Conservation (phyloP, 768 basidiomycete species). For the Lanmaoa rubissima region DNA sequence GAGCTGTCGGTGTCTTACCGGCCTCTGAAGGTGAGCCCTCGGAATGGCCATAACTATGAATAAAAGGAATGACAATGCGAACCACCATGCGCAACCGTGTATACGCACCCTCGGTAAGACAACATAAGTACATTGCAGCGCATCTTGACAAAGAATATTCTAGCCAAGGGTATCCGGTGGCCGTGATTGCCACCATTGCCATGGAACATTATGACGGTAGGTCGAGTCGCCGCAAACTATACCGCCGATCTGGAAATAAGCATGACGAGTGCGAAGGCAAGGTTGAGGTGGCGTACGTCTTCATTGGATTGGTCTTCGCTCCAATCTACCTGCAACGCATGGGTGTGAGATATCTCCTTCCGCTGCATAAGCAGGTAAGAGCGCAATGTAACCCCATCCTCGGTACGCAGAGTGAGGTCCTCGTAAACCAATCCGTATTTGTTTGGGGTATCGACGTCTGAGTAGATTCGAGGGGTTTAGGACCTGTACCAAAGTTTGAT, state of each 20-base stretch:
- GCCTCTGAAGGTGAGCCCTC: slow-evolving; percentile 86
- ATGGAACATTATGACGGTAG: slow-evolving; percentile 92
- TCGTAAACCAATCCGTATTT: slow-evolving; percentile 74
- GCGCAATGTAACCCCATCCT: slow-evolving; percentile 68
- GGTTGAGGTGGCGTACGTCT: slow-evolving; percentile 42
- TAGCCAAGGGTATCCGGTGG: slow-evolving; percentile 86
- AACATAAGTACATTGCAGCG: slow-evolving; percentile 94
- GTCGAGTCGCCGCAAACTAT: slow-evolving; percentile 52
- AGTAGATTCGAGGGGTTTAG: not conserved
- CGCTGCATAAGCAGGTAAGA: slow-evolving; percentile 76
- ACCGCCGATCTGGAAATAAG: not conserved
- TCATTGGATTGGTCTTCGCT: slow-evolving; percentile 49
- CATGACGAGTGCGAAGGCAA: not conserved
- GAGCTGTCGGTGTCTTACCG: slow-evolving; percentile 42
- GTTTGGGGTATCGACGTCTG: slow-evolving; percentile 70
- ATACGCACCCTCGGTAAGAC: slow-evolving; percentile 82
- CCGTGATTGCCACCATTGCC: slow-evolving; percentile 88
- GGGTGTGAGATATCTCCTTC: slow-evolving; percentile 41
- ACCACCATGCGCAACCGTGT: not conserved
- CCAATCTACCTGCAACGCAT: slow-evolving; percentile 36
- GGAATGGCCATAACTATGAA: slow-evolving; percentile 76
- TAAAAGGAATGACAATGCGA: not conserved
- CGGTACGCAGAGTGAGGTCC: slow-evolving; percentile 66
- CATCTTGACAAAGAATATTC: slow-evolving; percentile 77
- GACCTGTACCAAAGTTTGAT: not conserved